Percentiles rank a stretch among this genome's conserved stretches.
These are phyloP conservation scores for Fusarium setosum DNA, from an alignment of 2,329 filamentous ascomycete species.

Conservation along the genomic window DNA sequence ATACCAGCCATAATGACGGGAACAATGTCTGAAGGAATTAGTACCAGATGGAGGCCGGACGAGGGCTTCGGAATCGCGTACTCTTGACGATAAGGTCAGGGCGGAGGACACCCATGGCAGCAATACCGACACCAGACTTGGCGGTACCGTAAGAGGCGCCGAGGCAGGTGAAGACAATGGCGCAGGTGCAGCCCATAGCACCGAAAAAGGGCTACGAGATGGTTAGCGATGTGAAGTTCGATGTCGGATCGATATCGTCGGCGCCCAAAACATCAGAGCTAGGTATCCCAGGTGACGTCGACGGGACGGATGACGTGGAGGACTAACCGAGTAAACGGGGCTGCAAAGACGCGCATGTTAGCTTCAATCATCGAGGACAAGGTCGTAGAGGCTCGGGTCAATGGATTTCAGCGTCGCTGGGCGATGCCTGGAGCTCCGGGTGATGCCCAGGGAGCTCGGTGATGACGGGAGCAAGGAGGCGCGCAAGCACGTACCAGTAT, in stretches of 20 bases:
- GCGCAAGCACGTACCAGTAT: constrained; percentile 77
- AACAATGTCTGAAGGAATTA: constrained; percentile 81
- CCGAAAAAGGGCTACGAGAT: constrained; percentile 84
- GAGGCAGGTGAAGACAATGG: constrained; percentile 96
- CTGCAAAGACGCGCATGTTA: constrained; percentile 65
- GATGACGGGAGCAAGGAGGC: constrained; percentile 46
- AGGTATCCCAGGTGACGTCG: constrained; percentile 45
- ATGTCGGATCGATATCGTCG: constrained; percentile 25
- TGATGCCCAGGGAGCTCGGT: constrained; percentile 46
- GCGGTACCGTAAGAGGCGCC: constrained; percentile 98
- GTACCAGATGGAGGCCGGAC: not conserved
- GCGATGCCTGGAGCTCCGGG: constrained; percentile 45
- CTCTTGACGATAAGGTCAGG: constrained; percentile 99
- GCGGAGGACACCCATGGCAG: constrained; percentile 96
- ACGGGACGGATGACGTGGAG: constrained; percentile 42
- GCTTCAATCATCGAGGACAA: constrained; percentile 47
- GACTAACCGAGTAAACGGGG: constrained; percentile 98
- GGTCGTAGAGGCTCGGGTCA: constrained; percentile 4
- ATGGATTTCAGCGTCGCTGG: constrained; percentile 14
- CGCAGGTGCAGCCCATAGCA: constrained; percentile 96
- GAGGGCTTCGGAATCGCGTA: constrained; percentile 61
- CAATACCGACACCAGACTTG: constrained; percentile 99
- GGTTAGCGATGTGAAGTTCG: constrained; percentile 47
- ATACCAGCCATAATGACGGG: constrained; percentile 99
- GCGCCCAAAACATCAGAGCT: constrained; percentile 32